These are phyloP conservation scores for Trichoderma cornu-damae DNA, from an alignment of 2,329 filamentous ascomycete species.

Conservation along the genomic window DNA sequence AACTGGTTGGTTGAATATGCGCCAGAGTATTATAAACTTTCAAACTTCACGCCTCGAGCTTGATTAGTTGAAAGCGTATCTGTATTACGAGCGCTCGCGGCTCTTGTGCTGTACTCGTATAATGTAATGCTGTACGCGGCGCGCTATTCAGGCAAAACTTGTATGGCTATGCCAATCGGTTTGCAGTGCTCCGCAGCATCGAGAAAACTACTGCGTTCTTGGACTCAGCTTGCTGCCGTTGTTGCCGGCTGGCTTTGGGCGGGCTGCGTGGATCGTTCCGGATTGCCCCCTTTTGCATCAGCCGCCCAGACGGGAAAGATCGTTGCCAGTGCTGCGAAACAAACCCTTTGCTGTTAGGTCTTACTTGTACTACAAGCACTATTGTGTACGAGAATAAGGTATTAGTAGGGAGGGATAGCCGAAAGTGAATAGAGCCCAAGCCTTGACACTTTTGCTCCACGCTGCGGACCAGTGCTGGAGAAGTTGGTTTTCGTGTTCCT, in stretches of 20 bases:
- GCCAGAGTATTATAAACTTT: slow-evolving; percentile 70
- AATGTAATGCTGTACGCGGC: not conserved
- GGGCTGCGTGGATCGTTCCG: slow-evolving; percentile 4
- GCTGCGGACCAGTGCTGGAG: not conserved
- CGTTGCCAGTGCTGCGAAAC: not conserved
- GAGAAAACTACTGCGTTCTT: not conserved
- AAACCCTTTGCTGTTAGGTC: not conserved
- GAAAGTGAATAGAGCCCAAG: not conserved
- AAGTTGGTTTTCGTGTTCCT: not conserved
- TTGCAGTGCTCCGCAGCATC: too few relatives aligned
- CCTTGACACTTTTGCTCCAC: not conserved
- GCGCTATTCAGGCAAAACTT: not conserved
- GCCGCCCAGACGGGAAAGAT: not conserved
- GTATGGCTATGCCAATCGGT: not conserved
- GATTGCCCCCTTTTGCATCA: not conserved
- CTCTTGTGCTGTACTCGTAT: not conserved
- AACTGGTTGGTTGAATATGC: slow-evolving; percentile 88
- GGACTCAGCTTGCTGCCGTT: not conserved
- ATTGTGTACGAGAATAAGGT: not conserved
- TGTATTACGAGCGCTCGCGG: not conserved
- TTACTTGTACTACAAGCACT: not conserved
- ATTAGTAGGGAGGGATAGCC: slow-evolving; percentile 1
- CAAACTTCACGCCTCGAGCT: slow-evolving; percentile 26
- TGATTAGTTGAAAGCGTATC: slow-evolving; percentile 6
- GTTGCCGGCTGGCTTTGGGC: not conserved